Conservation (phyloP, 1,284 basidiomycete genomes). For the Ustilago xerochloae region DNA sequence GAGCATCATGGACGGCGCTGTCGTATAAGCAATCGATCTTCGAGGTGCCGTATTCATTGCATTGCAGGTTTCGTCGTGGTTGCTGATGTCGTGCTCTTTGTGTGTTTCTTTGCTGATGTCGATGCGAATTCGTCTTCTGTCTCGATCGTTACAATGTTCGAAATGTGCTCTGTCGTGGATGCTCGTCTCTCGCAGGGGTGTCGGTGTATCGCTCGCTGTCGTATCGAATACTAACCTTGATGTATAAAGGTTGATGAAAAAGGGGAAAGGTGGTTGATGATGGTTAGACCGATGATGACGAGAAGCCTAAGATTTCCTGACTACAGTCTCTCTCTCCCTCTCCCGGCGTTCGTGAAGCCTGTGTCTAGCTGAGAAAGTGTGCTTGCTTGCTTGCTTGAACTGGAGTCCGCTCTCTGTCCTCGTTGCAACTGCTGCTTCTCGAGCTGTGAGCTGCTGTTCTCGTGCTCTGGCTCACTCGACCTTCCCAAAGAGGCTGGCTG, state of each 20-base stretch:
- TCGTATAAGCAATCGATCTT: no score
- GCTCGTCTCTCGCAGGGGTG: not conserved
- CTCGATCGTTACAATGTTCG: not conserved
- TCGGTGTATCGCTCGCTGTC: constrained; percentile 1
- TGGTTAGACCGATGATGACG: constrained; percentile 11
- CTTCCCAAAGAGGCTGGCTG: not conserved
- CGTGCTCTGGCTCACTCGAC: not conserved
- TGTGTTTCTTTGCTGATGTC: not conserved
- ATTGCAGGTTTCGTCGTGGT: not conserved
- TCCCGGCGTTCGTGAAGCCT: no score
- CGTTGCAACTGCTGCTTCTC: no score
- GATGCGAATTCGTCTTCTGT: not conserved
- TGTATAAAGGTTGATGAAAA: constrained; percentile 39
- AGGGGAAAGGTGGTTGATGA: constrained; percentile 32
- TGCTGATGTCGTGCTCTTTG: not conserved
- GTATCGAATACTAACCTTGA: constrained; percentile 35
- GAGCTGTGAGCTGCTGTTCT: not conserved
- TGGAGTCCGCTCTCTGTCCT: no score
- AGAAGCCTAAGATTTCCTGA: not conserved
- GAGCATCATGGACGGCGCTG: no score
- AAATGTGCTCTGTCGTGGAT: constrained; percentile 4
- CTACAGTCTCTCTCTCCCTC: not conserved
- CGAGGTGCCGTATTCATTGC: not conserved
- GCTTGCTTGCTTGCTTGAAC: not conserved
- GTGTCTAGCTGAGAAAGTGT: no score